Base-by-base conservation (phyloP, 1,139 yeast species). In the Sugiyamaella sp. region DNA sequence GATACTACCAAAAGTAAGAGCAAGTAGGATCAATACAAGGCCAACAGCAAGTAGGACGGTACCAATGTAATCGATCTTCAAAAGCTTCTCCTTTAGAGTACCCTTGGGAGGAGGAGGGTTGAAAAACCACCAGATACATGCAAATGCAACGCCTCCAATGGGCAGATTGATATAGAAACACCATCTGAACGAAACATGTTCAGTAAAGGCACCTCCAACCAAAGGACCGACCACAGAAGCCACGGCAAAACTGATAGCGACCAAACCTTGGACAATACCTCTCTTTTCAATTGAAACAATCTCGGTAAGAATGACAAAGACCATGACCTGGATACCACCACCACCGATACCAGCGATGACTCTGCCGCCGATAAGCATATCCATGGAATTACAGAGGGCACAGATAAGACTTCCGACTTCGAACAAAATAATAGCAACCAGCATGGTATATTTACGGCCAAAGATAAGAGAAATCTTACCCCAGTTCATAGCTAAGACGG, bases 311-410 rank as follows among this genome's bases (percentile, higher is more conserved):
- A 85, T 80, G 32, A 85, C 80, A 56, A 79, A 75, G 9, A 80
- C 81, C 73, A 85, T 73, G 1, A 85, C 76, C 60, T 81, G 83
- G 42, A 85, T 77, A 10, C 89, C 88, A 39, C 89, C 87, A 6
- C 86, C 90, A 16, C 93, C 95, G 40, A 83, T 65, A 54, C 95
- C 95, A 52, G 85, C 84, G 33, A 86, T 72, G 4, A 83, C 84
- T 61, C 93, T 75, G 1, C 90, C 91, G 1, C 83, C 89, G 57
- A 86, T 84, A 51, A 86, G 70, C 75, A 79, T 78, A 60, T 76
- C 73, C 83, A 85, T 83, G 37, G 75, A 75, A 20, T 67, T 73
- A 0, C 89, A 72, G 2, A 84, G 66, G 0, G 84, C 91, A 35
- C 83, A 75, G 4, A 85, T 69, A 50, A 85, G 74, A 1, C 89